A percentile compares a stretch with the other conserved stretches of the same genome.
phyloP scores from a whole-genome alignment of 2,329 filamentous ascomycete species.

The Aspergillus ruber region DNA sequence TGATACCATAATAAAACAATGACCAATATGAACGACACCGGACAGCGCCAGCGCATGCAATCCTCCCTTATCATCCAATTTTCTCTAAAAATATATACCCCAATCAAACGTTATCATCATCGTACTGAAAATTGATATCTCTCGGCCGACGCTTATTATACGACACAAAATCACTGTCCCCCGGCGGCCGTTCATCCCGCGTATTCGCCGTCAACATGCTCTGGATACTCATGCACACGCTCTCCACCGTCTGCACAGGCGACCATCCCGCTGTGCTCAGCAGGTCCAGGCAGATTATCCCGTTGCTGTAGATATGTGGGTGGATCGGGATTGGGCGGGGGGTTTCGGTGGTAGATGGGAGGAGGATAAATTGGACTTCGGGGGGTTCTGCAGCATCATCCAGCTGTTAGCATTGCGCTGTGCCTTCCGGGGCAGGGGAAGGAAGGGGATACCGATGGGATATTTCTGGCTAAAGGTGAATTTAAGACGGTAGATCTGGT shows the following conservation, averaged over 20 bases:
- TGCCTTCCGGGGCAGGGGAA: no score
- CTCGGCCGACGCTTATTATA: constrained; percentile 71
- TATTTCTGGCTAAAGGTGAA: constrained; percentile 81
- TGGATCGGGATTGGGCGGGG: constrained; percentile 74
- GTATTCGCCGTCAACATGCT: constrained; percentile 96
- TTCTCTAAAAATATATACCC: background rate
- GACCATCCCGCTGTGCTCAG: constrained; percentile 86
- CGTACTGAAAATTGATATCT: constrained; percentile 90
- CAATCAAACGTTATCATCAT: constrained; percentile 66
- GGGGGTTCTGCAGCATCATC: constrained; percentile 64
- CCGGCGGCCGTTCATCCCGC: constrained; percentile 82
- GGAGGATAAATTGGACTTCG: constrained; percentile 79
- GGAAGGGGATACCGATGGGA: constrained; percentile 68
- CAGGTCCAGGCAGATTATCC: constrained; percentile 95
- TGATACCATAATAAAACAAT: background rate
- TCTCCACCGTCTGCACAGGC: constrained; percentile 94
- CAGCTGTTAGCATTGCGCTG: background rate
- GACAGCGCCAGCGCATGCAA: background rate
- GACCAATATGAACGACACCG: background rate
- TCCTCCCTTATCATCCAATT: background rate
- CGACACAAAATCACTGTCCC: constrained; percentile 82
- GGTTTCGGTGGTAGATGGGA: constrained; percentile 35
- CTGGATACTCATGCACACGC: constrained; percentile 92
- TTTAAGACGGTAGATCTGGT: constrained; percentile 74
- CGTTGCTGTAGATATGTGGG: constrained; percentile 96